A percentile compares a stretch with the other conserved stretches of the same genome.
These are phyloP conservation scores for Nakataea oryzae DNA, from an alignment of 2,329 filamentous ascomycete genomes.

Conservation along the genomic window DNA sequence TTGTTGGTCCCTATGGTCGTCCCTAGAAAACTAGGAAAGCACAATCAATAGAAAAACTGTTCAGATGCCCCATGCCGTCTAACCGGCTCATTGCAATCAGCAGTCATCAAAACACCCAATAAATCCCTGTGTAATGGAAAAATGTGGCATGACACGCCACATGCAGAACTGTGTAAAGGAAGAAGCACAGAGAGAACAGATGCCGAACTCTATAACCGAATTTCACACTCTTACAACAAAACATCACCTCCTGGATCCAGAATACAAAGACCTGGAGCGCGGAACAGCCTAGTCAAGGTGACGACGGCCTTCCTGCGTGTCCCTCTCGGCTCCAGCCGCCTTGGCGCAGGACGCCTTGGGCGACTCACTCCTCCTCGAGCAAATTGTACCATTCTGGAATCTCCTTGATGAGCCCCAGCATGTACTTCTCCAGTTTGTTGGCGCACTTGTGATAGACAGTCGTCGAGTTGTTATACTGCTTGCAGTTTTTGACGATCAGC, in stretches of 20 bases:
- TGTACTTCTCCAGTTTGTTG: conserved; percentile 59
- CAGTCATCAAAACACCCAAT: too few relatives aligned
- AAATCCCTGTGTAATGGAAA: not conserved
- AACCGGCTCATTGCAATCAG: too few relatives aligned
- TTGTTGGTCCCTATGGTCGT: too few relatives aligned
- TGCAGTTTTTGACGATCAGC: conserved; percentile 63
- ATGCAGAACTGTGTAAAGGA: not conserved
- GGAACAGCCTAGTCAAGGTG: not conserved
- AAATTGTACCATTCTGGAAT: conserved; percentile 54
- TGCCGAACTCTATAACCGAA: not conserved
- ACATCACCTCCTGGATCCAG: too few relatives aligned
- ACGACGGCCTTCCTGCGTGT: not conserved
- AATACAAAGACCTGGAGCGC: too few relatives aligned
- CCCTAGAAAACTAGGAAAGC: not conserved
- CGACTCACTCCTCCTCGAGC: conserved; percentile 5
- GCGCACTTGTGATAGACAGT: conserved; percentile 68
- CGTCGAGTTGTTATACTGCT: conserved; percentile 64
- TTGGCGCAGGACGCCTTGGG: too few relatives aligned
- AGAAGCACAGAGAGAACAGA: not conserved
- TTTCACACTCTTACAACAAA: not conserved
- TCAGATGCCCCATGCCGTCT: not conserved
- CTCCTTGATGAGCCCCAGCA: conserved; percentile 61
- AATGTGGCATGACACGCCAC: not conserved
- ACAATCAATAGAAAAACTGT: not conserved
- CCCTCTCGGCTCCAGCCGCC: not conserved